A percentile compares a stretch with the other conserved stretches of the same genome.
Evolutionary conservation across 352 stramenopile species (phyloP).

Genomic region (Phytophthora litchii): DNA sequence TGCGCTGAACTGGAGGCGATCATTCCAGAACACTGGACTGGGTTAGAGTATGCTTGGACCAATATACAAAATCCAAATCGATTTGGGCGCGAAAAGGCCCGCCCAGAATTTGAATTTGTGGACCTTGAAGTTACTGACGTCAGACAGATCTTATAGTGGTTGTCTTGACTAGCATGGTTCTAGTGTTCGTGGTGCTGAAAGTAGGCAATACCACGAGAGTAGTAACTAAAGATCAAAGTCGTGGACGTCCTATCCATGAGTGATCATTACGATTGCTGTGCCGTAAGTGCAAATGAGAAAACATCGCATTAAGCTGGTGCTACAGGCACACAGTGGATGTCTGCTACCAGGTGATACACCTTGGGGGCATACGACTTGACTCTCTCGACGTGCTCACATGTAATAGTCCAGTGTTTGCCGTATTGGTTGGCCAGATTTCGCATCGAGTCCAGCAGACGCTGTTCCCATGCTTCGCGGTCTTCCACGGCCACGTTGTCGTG

Average conservation of each 20-base stretch:
- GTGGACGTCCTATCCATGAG: no score
- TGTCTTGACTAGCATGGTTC: no score
- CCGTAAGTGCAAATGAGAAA: no score
- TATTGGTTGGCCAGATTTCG: constrained; percentile 44
- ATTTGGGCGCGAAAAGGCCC: constrained; percentile 10
- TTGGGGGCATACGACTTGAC: constrained; percentile 94
- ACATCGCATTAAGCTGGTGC: constrained; percentile 4
- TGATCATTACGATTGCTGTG: no score
- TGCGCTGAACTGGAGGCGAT: constrained; percentile 5
- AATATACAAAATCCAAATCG: constrained; percentile 15
- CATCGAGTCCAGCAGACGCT: constrained; percentile 65
- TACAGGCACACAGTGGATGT: constrained; percentile 62
- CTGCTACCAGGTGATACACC: constrained; percentile 90
- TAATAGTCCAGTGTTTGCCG: constrained; percentile 73
- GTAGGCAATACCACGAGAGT: no score
- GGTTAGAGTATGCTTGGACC: constrained; percentile 2
- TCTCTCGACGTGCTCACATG: constrained; percentile 86
- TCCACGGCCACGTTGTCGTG: constrained; percentile 94
- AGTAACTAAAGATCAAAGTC: no score
- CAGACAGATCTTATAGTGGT: no score
- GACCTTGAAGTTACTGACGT: constrained; percentile 11
- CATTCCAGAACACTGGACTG: constrained; percentile 11
- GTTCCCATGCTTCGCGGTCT: constrained; percentile 82
- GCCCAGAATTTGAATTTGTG: constrained; percentile 23
- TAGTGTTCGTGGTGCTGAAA: no score